These are phyloP conservation scores for Lavandula angustifolia DNA, from an alignment of 257 asterid species.

Conservation along the genomic window DNA sequence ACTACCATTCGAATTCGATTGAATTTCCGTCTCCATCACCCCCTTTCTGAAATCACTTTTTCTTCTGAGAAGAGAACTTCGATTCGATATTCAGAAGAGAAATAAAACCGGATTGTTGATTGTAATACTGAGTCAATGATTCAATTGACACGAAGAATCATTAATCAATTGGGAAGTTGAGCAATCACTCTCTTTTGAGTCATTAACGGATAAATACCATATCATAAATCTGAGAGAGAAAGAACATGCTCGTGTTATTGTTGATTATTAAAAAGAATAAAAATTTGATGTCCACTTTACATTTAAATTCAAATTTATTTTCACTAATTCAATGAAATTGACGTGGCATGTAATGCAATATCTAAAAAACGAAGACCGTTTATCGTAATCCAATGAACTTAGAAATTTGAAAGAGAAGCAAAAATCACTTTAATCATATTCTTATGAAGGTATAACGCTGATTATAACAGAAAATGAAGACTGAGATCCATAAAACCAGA, in stretches of 20 bases:
- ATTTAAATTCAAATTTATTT: no score
- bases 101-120: background rate
- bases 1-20: slow-evolving; percentile 35
- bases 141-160: slow-evolving; percentile 12
- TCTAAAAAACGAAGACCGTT: no score
- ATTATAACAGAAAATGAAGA: background rate
- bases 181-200: background rate
- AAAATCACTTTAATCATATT: no score
- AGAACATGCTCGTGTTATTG: no score
- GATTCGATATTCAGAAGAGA: slow-evolving; percentile 5
- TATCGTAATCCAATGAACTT: no score
- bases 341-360: no score
- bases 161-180: slow-evolving; percentile 6
- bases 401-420: no score
- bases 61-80: background rate
- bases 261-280: no score
- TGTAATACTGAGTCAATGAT: slow-evolving; percentile 14
- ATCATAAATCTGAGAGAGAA: no score
- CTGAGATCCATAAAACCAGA: background rate
- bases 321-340: no score
- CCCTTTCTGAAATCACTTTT: background rate
- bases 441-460: background rate
- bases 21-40: slow-evolving; percentile 62
- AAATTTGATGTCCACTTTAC: no score
- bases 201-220: no score